Evolutionary conservation across 2,329 filamentous ascomycete genomes (phyloP), one percentile per base, ranked within the genome.

Genomic region (Cytospora leucostoma): DNA sequence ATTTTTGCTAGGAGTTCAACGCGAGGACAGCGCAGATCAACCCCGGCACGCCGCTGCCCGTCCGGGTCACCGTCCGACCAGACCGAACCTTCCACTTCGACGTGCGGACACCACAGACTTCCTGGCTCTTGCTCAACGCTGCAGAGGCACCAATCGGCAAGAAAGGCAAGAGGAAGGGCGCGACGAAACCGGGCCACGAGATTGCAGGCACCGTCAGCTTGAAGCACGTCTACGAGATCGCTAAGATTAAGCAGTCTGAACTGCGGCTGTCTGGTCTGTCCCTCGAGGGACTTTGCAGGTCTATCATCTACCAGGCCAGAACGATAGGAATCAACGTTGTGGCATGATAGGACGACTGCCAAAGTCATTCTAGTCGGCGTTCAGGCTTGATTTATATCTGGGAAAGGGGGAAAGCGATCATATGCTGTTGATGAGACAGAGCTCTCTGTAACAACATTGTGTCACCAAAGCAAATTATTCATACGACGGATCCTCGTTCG

Each of bases 181-280:
- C 93, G 0, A 82, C 82, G 72, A 89, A 87, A 61, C 90, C 92
- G 0, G 90, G 88, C 1, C 82, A 88, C 65, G 92, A 96, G 69
- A 86, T 80, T 8, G 86, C 96, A n/a, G 95, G 94, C 63, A 89
- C 86, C 4, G 84, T 99, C 62, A 95, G 90, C 71, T 79, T 99
- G 72, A 99, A 99, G 82, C 95, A 99, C 78, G 82, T 99, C 27
- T 98, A 93, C 78, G 94, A 98, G 80, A 98, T 99, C 77, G 95
- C 95, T 68, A 93, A 92, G 82, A 96, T 99, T 73, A 99, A 99
- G 84, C 89, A 92, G 69, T 80, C 84, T 59, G 91, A 95, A 77
- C 79, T 88, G 66, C 83, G 91, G 64, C 77, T 94, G 66, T 92
- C 90, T 2, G 91, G 90, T 2, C 74, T 92, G 70, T 83, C 85